These are phyloP conservation scores for Pseudognaphalium luteoalbum DNA, from an alignment of 129 eudicot species.

Conservation along the genomic window DNA sequence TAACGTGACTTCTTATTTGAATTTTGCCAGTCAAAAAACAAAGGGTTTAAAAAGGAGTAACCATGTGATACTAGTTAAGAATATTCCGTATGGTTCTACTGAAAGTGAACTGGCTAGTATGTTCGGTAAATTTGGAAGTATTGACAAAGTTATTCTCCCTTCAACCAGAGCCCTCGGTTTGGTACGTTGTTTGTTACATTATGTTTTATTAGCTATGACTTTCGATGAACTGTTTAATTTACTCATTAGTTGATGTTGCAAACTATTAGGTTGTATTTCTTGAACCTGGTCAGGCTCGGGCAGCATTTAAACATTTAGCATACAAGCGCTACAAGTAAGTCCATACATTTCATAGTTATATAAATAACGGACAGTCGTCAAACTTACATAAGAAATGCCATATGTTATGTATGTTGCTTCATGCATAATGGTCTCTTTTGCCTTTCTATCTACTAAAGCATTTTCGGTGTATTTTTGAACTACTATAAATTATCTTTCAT, in stretches of 20 bases:
- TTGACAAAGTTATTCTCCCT: conserved; percentile 86
- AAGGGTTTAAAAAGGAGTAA: conserved; percentile 76
- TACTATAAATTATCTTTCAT: conserved; percentile 1
- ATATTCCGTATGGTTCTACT: conserved; percentile 82
- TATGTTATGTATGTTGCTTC: conserved; percentile 5
- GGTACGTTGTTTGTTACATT: conserved; percentile 46
- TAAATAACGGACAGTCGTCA: not conserved
- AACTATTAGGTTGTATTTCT: conserved; percentile 68
- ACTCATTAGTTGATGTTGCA: conserved; percentile 13
- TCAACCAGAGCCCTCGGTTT: conserved; percentile 79
- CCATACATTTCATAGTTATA: not conserved
- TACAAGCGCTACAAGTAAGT: conserved; percentile 97
- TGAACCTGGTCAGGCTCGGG: conserved; percentile 87
- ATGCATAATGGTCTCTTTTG: conserved; percentile 5
- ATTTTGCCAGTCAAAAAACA: conserved; percentile 57
- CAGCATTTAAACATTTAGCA: conserved; percentile 66
- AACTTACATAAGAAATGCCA: not conserved
- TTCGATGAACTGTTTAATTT: not conserved
- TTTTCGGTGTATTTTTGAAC: not conserved
- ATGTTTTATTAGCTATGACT: not conserved
- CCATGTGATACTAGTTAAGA: conserved; percentile 80
- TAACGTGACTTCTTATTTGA: conserved; percentile 70
- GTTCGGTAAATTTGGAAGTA: conserved; percentile 82
- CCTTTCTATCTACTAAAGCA: conserved; percentile 6
- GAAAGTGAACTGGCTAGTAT: conserved; percentile 74